Conservation (phyloP, 2,329 filamentous ascomycete genomes). For the Thermothelomyces thermophilus region DNA sequence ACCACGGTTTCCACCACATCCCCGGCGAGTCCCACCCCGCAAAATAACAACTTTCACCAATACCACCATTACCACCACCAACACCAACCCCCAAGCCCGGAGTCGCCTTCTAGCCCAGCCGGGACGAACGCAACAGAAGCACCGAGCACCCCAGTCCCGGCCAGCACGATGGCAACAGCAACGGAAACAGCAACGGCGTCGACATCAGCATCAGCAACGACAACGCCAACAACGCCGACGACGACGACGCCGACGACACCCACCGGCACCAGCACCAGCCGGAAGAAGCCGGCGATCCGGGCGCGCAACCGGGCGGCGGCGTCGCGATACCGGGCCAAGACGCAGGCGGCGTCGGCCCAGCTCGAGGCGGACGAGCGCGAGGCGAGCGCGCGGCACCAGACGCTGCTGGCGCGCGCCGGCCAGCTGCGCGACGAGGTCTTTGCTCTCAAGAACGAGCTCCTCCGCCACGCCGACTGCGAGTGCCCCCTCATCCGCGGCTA, state of each 20-base stretch:
- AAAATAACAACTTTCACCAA: neutral
- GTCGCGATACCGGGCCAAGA: constrained; percentile 29
- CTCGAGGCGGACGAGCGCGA: constrained; percentile 24
- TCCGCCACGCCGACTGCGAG: constrained; percentile 27
- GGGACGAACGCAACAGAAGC: too few relatives aligned
- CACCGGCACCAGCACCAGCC: too few relatives aligned
- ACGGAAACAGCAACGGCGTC: neutral
- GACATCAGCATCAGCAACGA: neutral
- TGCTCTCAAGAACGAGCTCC: constrained; percentile 28
- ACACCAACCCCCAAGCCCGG: neutral
- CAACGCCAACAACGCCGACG: neutral
- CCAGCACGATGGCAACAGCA: neutral
- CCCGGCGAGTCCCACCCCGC: neutral
- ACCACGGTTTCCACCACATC: neutral
- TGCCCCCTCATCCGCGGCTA: constrained; percentile 28
- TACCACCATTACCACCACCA: neutral
- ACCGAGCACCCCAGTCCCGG: neutral
- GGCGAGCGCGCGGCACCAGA: constrained; percentile 14
- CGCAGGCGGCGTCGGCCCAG: constrained; percentile 24
- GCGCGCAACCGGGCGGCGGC: constrained; percentile 28
- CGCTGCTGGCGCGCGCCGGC: constrained; percentile 19
- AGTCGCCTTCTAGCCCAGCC: neutral
- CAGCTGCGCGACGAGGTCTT: constrained; percentile 28
- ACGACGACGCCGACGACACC: neutral
- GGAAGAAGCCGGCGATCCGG: neutral